These are phyloP conservation scores for Phytophthora nicotianae DNA, from an alignment of 352 stramenopile genomes.

Conservation along the genomic window DNA sequence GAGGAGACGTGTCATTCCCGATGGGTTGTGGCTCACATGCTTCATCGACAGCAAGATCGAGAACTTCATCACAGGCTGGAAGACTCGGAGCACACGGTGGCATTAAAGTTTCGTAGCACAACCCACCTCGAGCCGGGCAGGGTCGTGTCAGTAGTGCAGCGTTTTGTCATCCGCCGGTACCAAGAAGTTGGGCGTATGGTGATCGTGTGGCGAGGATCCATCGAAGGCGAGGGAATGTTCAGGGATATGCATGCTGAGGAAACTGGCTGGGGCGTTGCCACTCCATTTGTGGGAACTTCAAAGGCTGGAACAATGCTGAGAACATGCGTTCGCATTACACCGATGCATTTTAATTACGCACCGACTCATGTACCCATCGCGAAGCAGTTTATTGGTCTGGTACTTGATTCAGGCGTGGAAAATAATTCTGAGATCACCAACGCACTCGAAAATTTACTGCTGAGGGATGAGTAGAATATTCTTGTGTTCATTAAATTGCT, in stretches of 20 bases:
- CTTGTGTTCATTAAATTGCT: too few relatives aligned
- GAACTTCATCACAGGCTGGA: not conserved
- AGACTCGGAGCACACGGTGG: conserved; percentile 6
- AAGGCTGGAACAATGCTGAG: not conserved
- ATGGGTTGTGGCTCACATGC: conserved; percentile 9
- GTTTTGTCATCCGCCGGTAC: conserved; percentile 5
- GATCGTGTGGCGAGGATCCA: not conserved
- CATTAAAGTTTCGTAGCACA: conserved; percentile 15
- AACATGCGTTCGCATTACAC: conserved; percentile 7
- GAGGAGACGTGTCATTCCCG: conserved; percentile 5
- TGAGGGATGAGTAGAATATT: too few relatives aligned
- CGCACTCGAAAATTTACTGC: too few relatives aligned
- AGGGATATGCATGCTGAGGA: conserved; percentile 12
- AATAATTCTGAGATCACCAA: too few relatives aligned
- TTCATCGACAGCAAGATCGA: conserved; percentile 11
- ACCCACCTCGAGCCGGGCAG: not conserved
- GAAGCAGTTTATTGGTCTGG: not conserved
- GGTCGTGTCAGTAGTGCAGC: conserved; percentile 4
- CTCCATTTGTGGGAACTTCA: not conserved
- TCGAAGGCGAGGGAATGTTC: conserved; percentile 14
- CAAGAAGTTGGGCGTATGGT: conserved; percentile 1
- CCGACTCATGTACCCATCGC: not conserved
- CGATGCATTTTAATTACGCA: not conserved
- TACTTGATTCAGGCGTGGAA: not conserved
- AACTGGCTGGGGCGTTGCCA: conserved; percentile 10